These are phyloP conservation scores for Trichothecium sympodiale DNA, from an alignment of 2,329 filamentous ascomycete genomes.

Conservation along the genomic window DNA sequence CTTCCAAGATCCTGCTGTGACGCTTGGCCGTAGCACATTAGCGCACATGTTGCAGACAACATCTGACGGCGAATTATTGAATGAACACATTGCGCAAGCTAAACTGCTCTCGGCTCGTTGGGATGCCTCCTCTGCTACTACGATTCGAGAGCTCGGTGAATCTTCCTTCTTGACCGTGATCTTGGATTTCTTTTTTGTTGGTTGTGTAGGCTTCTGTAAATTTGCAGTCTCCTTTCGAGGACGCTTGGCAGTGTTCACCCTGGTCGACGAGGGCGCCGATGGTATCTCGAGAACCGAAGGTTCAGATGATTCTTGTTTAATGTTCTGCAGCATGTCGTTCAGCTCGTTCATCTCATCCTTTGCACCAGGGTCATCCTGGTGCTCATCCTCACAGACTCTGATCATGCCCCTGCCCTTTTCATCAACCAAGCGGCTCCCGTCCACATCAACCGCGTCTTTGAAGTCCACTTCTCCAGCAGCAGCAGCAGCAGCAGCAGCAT, in stretches of 20 bases:
- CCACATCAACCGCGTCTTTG: constrained; percentile 49
- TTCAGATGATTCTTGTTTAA: constrained; percentile 11
- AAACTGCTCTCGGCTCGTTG: background rate
- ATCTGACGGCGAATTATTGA: constrained; percentile 42
- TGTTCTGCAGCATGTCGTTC: constrained; percentile 20
- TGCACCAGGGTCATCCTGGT: constrained; percentile 32
- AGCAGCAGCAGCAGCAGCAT: constrained; percentile 28
- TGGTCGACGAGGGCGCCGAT: too few species aligned
- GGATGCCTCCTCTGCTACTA: too few species aligned
- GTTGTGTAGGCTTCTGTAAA: background rate
- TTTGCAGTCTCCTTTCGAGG: background rate
- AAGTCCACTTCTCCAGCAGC: constrained; percentile 25
- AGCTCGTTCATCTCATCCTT: constrained; percentile 53
- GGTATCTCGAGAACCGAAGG: too few species aligned
- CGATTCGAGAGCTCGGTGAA: too few species aligned
- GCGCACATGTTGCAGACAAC: constrained; percentile 58
- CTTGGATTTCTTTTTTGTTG: background rate
- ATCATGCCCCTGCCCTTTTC: constrained; percentile 56
- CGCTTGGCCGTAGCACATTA: constrained; percentile 50
- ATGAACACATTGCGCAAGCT: constrained; percentile 55
- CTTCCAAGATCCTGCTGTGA: constrained; percentile 49
- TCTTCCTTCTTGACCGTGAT: too few species aligned
- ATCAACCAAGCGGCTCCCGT: constrained; percentile 56
- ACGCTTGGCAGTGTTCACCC: background rate
- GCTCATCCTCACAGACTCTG: constrained; percentile 64